Base-by-base conservation (phyloP, 208 protist species). In the Trypanosoma brucei region DNA sequence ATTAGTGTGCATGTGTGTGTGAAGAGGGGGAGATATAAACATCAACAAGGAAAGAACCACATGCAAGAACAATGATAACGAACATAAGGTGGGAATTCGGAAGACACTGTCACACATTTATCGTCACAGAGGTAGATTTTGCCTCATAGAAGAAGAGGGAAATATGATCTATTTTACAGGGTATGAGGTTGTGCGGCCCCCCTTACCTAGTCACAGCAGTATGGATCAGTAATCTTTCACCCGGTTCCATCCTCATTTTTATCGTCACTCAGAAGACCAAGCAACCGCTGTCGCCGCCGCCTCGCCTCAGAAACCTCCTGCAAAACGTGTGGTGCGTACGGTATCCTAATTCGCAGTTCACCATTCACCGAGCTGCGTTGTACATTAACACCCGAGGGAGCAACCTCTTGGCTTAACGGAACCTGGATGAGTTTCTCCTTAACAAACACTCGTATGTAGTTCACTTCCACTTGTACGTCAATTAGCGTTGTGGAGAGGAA, bases 361-460 rank as follows among this genome's bases (percentile, higher is more conserved):
- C 93, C 91, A 3, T 86, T 96, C 14, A 87, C 88, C 22, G 68
- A 34, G 0, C 81, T 70, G 3, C 93, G 82, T 81, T 95, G 77
- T 51, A 96, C 93, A 35, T 48, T 75, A 31, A 75, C 75, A 0
- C 39, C 59, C 44, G 81, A 75, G 8, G 88, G 74, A 2, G 79
- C 44, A 38, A 98, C 72, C 60, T 98, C 93, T 13, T 70, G 74
- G 35, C 86, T 81, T 45, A 97, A 59, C 33, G 91, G 79, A 14
- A 98, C 68, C 57, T 97, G 93, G 31, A 98, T 68, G 50, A 97
- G 69, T 62, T 98, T 98, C 3, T 84, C 95, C 75, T 98, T 98
- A 56, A 97, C 78, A 52, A 75, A 76, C 35, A 97, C 81, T 0
- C 90, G 76, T 8, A 98, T 75, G 58, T 83, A 94, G n/a, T 88